Percentiles rank a stretch among this genome's conserved stretches.
Evolutionary conservation across 305 asterid species (phyloP).

Genomic region (Fraxinus ornus): DNA sequence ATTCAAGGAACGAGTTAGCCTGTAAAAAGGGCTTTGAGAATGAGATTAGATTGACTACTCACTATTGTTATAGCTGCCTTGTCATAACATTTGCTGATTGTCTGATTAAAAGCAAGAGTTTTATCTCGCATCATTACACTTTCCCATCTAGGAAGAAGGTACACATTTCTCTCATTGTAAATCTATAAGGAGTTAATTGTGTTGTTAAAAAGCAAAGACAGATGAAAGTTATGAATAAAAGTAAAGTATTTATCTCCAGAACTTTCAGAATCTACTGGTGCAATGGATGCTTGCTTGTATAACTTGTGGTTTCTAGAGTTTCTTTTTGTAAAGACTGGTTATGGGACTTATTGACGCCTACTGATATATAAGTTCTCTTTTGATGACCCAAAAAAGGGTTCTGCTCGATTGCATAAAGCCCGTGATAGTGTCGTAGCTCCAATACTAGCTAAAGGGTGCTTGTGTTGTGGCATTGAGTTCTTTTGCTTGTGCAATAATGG

Average conservation of each 20-base stretch:
- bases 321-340: neutral
- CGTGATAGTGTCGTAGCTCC: neutral
- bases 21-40: neutral
- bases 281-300: neutral
- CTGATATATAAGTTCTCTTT: neutral
- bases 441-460: neutral
- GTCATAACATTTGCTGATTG: neutral
- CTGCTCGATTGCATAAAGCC: neutral
- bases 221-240: constrained; percentile 24
- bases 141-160: constrained; percentile 1
- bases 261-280: neutral
- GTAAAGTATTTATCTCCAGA: constrained; percentile 1
- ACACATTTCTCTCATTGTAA: constrained; percentile 10
- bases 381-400: neutral
- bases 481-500: neutral
- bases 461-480: neutral
- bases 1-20: neutral
- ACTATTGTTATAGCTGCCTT: neutral
- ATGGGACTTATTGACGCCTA: neutral
- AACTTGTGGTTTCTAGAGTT: neutral
- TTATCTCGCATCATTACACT: neutral
- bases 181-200: constrained; percentile 3
- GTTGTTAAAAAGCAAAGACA: constrained; percentile 5
- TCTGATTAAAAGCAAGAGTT: neutral
- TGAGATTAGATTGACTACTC: neutral